phyloP scores from a whole-genome alignment of 768 basidiomycete genomes.

The Mycena chlorophos region DNA sequence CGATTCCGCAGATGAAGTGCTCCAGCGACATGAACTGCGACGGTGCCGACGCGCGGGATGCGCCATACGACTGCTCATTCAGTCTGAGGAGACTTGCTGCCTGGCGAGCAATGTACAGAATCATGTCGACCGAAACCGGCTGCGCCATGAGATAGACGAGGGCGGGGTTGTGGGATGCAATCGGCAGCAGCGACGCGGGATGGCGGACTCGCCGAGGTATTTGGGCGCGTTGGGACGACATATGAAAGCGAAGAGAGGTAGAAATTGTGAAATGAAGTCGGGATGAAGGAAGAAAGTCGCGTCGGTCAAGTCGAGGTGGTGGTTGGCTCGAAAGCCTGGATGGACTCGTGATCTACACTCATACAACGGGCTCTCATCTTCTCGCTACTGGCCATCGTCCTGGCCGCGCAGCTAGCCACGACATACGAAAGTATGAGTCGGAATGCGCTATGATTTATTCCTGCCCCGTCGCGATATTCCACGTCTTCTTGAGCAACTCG shows the following conservation, averaged over 20 bases:
- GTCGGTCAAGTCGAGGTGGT: too few species aligned
- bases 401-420: too few species aligned
- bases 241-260: slow-evolving; percentile 23
- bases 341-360: too few species aligned
- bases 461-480: slow-evolving; percentile 71
- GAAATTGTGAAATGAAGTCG: slow-evolving; percentile 18
- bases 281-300: slow-evolving; percentile 11
- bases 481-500: slow-evolving; percentile 62
- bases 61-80: slow-evolving; percentile 46
- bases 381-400: too few species aligned
- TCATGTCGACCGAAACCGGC: slow-evolving; percentile 82
- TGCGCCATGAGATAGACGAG: slow-evolving; percentile 77
- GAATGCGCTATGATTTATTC: slow-evolving; percentile 32
- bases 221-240: slow-evolving; percentile 22
- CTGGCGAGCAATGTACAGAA: slow-evolving; percentile 80
- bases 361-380: too few species aligned
- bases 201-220: slow-evolving; percentile 38
- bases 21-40: slow-evolving; percentile 60
- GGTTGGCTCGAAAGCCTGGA: too few species aligned
- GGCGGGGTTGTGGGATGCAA: slow-evolving; percentile 73
- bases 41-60: slow-evolving; percentile 27
- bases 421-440: too few species aligned
- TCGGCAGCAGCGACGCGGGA: slow-evolving; percentile 81
- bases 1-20: slow-evolving; percentile 81
- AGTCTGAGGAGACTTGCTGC: slow-evolving; percentile 74